phyloP scores from a whole-genome alignment of 495 filamentous ascomycete genomes.

The Talaromyces borbonicus region DNA sequence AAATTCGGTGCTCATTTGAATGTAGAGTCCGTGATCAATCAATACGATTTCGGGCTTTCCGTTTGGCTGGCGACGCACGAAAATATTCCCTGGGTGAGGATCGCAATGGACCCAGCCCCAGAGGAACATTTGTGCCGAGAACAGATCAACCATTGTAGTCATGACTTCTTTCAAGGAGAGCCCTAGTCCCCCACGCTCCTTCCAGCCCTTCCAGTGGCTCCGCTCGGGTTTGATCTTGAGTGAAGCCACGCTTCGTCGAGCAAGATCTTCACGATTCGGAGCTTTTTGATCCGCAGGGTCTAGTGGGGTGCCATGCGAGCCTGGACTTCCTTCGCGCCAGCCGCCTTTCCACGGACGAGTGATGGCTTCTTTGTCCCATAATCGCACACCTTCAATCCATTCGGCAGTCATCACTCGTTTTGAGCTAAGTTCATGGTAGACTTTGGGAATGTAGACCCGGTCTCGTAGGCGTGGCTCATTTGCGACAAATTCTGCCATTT shows the following conservation, averaged over 20 bases:
- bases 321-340: conserved; percentile 62
- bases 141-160: conserved; percentile 91
- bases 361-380: conserved; percentile 82
- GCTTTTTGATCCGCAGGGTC: conserved; percentile 35
- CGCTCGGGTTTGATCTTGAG: conserved; percentile 68
- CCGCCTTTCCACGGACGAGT: conserved; percentile 67
- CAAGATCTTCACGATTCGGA: conserved; percentile 31
- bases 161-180: conserved; percentile 76
- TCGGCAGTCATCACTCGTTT: conserved; percentile 86
- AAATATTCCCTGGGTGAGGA: conserved; percentile 94
- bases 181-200: conserved; percentile 67
- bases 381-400: conserved; percentile 88
- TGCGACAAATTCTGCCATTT: conserved; percentile 68
- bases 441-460: conserved; percentile 78
- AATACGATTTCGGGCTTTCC: conserved; percentile 84
- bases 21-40: conserved; percentile 94
- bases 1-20: conserved; percentile 77
- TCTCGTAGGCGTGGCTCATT: conserved; percentile 66
- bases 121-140: conserved; percentile 93
- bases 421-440: conserved; percentile 73
- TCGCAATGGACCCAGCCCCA: conserved; percentile 93
- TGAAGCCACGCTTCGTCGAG: conserved; percentile 12
- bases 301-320: conserved; percentile 59
- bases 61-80: conserved; percentile 73
- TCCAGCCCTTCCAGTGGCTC: conserved; percentile 62